Base-by-base conservation (phyloP, 495 filamentous ascomycete species). In the Friedmanniomyces endolithicus region DNA sequence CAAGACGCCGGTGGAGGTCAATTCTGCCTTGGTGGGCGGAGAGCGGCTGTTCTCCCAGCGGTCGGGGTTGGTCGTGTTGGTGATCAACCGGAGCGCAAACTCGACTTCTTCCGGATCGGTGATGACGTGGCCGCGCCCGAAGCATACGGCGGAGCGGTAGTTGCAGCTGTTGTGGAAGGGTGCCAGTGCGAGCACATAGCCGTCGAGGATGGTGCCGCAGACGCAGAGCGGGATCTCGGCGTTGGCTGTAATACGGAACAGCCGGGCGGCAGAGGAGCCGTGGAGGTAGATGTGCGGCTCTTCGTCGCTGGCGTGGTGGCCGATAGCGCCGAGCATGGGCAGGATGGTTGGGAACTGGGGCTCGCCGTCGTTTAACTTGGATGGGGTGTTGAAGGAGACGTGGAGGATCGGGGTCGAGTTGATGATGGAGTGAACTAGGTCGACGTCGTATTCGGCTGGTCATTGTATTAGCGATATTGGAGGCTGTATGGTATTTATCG, bases 301-400 rank as follows among this genome's bases (percentile, higher is more conserved):
- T 9, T 79, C 75, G 52, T 79, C 82, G 20, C 83, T 82, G 56
- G 76, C 73, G 62, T 82, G 90, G 44, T 79, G 84, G 19, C 76
- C 85, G 82, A 90, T 87, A 59, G 80, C 79, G 41, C 88, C 89
- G 57, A 95, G 86, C 87, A 95, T 92, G 35, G 90, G 90, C 0
- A 96, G 74, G 58, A 84, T 81, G 49, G 78, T 74, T 4, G 88
- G 88, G 60, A 89, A 88, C 12, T 83, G 82, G 0, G 76, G 72
- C 7, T 72, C 71, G 20, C 76, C 71, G 20, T 55, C 53, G 22
- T 48, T 39, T 4, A 39, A 23, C 34, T 55, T 54, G 7, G 50
- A 24, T 7, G 56, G 59, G 2, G 68, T 63, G 33, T 73, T 75
- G 78, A 95, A 95, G 52, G 88, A 88, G 56, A 96, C 81, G 71